A percentile compares a stretch with the other conserved stretches of the same genome.
phyloP scores from a whole-genome alignment of 1,284 basidiomycete species.

The Ustilago shanxiensis region DNA sequence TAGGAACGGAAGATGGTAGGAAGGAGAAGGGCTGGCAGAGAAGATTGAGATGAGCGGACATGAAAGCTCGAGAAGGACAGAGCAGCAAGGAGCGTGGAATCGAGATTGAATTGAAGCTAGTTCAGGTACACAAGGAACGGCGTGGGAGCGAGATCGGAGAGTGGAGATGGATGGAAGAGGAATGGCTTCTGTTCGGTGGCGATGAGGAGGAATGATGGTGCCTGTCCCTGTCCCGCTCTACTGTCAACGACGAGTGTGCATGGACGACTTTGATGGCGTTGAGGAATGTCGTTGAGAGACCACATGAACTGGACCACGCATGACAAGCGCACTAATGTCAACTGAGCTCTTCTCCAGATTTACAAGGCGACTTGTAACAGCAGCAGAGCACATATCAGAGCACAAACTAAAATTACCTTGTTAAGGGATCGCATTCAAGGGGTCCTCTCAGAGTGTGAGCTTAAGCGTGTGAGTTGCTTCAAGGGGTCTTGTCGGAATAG shows the following conservation, averaged over 20 bases:
- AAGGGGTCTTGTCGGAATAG: conserved; percentile 20
- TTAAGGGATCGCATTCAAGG: neutral
- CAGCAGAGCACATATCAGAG: neutral
- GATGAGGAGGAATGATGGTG: conserved; percentile 4
- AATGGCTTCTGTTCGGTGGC: neutral
- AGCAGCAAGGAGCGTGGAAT: conserved; percentile 21
- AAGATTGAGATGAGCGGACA: neutral
- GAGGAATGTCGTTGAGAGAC: conserved; percentile 14
- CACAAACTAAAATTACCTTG: neutral
- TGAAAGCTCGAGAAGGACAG: neutral
- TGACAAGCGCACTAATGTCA: neutral
- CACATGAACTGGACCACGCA: neutral
- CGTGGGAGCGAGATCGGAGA: too few species aligned
- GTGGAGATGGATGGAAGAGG: too few species aligned
- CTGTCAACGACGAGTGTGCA: neutral
- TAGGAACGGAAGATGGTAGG: neutral
- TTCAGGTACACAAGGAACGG: conserved; percentile 32
- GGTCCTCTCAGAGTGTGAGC: neutral
- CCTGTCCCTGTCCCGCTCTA: conserved; percentile 4
- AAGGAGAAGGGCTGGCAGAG: neutral
- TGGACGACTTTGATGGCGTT: conserved; percentile 11
- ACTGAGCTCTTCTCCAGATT: conserved; percentile 2
- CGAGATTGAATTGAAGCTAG: conserved; percentile 8
- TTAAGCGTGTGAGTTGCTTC: conserved; percentile 6
- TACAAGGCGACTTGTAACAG: neutral